Base-by-base conservation (phyloP, 2,329 filamentous ascomycete genomes). In the Eutypella sp. region DNA sequence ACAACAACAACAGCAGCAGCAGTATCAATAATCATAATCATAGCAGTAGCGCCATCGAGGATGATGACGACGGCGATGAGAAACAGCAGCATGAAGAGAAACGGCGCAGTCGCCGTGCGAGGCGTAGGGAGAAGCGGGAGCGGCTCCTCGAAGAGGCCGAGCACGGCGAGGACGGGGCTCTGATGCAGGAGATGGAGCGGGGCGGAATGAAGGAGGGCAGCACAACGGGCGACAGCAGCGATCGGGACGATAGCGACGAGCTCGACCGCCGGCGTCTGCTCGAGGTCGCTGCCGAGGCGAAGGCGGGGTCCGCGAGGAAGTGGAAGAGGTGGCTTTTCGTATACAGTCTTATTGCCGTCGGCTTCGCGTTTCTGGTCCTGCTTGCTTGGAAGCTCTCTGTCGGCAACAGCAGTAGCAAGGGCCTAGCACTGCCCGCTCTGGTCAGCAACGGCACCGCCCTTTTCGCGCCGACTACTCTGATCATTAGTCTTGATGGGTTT, bases 401-500 rank as follows among this genome's bases (percentile, higher is more conserved):
- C 34, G 67, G 67, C 48, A 70, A 67, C 42, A 73, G 67, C 48
- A 63, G 57, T 13, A 54, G 52, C 1, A 49, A 53, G 16, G 46
- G 49, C 13, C 57, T 62, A 37, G 11, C 6, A 33, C 6, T n/a
- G 11, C 29, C 29, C 29, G 62, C 66, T 23, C 55, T 78, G 19
- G 58, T 78, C 49, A 84, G 76, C 70, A 99, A 99, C 64, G 93
- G 93, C 44, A 95, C 90, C 0, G 87, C 90, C 2, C 70, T 89
- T 4, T 99, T 97, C 63, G 85, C 83, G 9, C 90, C 91, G 1
- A 99, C 93, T 0, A 96, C 93, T 2, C 86, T 99, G 48, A 75
- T 97, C 44, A 87, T 99, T 61, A 96, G 91, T 39, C 76, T 99
- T 16, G 93, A 99, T 66, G 93, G 93, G 3, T 97, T 99, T 70